Conservation (phyloP, 192 early-diverging fungal genomes). For the Coemansia brasiliensis region DNA sequence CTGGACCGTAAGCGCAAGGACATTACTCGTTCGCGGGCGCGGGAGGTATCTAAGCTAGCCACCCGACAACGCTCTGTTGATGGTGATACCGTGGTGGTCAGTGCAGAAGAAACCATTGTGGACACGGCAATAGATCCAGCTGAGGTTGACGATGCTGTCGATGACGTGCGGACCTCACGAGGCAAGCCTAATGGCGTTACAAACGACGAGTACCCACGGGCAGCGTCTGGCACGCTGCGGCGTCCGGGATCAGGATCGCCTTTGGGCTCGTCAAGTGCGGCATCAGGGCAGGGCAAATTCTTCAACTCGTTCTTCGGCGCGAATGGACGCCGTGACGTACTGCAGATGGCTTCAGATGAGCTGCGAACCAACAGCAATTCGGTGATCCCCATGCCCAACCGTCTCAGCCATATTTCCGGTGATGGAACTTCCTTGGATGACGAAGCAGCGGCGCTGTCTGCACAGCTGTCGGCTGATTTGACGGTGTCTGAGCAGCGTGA, state of each 20-base stretch:
- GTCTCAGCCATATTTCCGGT: conserved; percentile 36
- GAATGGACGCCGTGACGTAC: conserved; percentile 30
- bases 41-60: conserved; percentile 41
- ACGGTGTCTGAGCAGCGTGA: conserved; percentile 60
- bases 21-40: conserved; percentile 34
- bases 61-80: conserved; percentile 33
- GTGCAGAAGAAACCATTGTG: conserved; percentile 18
- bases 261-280: conserved; percentile 17
- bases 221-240: conserved; percentile 9
- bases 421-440: conserved; percentile 46
- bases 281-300: conserved; percentile 30
- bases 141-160: conserved; percentile 47
- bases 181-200: conserved; percentile 2
- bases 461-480: conserved; percentile 48
- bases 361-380: conserved; percentile 38
- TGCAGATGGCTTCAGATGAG: conserved; percentile 42
- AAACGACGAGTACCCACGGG: conserved; percentile 1
- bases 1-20: conserved; percentile 64
- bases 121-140: conserved; percentile 32
- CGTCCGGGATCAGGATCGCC: conserved; percentile 39
- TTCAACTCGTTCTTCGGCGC: conserved; percentile 53
- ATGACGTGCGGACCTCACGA: conserved; percentile 30
- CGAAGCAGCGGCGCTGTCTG: conserved; percentile 43
- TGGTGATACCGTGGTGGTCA: conserved; percentile 42
- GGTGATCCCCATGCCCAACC: conserved; percentile 51